These are phyloP conservation scores for Nicotiana otophora DNA, from an alignment of 257 asterid species.

Conservation along the genomic window DNA sequence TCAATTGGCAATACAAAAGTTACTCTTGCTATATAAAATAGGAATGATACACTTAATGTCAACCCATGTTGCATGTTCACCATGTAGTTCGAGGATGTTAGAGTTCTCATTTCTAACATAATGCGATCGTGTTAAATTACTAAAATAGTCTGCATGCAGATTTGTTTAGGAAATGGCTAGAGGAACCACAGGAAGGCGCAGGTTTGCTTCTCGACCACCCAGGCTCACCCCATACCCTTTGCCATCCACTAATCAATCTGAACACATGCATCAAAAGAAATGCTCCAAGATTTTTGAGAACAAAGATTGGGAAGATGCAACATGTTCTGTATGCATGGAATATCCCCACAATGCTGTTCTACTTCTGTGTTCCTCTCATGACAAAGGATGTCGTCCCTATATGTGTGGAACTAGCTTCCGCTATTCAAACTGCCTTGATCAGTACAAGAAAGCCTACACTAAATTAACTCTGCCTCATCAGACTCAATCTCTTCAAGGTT, in stretches of 20 bases:
- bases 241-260: constrained; percentile 29
- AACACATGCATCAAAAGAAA: constrained; percentile 28
- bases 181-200: constrained; percentile 78
- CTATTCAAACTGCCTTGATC: constrained; percentile 92
- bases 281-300: constrained; percentile 44
- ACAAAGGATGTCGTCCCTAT: constrained; percentile 95
- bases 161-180: constrained; percentile 65
- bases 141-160: constrained; percentile 16
- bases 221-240: constrained; percentile 70
- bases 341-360: constrained; percentile 97
- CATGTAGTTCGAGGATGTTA: too few relatives aligned
- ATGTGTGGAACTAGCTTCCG: constrained; percentile 98
- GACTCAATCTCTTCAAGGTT: constrained; percentile 23
- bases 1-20: too few relatives aligned
- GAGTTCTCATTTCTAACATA: neutral
- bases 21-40: too few relatives aligned
- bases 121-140: neutral
- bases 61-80: too few relatives aligned
- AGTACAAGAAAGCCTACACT: constrained; percentile 81
- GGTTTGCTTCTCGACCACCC: constrained; percentile 64
- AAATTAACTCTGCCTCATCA: constrained; percentile 32
- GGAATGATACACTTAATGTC: too few relatives aligned
- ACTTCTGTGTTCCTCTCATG: constrained; percentile 90
- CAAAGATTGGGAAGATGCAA: constrained; percentile 93
- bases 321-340: constrained; percentile 96